Conservation (phyloP, 805 yeast species). For the Saccharomyces mikatae region DNA sequence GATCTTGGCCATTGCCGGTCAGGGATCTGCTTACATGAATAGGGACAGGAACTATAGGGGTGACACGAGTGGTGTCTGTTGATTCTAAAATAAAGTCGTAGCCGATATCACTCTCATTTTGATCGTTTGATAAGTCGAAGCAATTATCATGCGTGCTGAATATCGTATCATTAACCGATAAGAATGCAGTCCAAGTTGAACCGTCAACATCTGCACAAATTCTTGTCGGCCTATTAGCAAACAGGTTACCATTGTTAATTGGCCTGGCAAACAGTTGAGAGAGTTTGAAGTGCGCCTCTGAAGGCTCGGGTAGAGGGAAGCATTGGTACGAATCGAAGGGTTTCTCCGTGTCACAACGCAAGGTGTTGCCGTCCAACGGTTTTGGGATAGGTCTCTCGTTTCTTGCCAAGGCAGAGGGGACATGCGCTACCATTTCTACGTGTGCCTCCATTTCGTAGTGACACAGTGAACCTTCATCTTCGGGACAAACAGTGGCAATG, state of each 20-base stretch:
- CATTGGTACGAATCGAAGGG: slow-evolving; percentile 58
- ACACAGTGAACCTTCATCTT: slow-evolving; percentile 32
- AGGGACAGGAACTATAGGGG: slow-evolving; percentile 44
- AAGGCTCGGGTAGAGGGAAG: slow-evolving; percentile 59
- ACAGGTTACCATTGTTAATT: slow-evolving; percentile 56
- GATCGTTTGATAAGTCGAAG: slow-evolving; percentile 27
- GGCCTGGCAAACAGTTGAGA: slow-evolving; percentile 61
- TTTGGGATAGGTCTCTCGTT: slow-evolving; percentile 64
- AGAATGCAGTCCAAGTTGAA: slow-evolving; percentile 40
- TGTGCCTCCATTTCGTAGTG: slow-evolving; percentile 51
- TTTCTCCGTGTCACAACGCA: slow-evolving; percentile 66
- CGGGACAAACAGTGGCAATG: slow-evolving; percentile 46
- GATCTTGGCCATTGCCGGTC: slow-evolving; percentile 86
- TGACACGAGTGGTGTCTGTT: slow-evolving; percentile 37
- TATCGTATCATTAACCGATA: slow-evolving; percentile 23
- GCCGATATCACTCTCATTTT: slow-evolving; percentile 1
- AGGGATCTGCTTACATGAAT: slow-evolving; percentile 72
- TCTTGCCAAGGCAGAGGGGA: slow-evolving; percentile 58
- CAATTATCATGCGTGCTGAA: slow-evolving; percentile 32
- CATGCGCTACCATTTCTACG: slow-evolving; percentile 65
- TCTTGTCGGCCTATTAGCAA: slow-evolving; percentile 38
- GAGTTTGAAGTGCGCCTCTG: slow-evolving; percentile 43
- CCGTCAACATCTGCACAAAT: slow-evolving; percentile 33
- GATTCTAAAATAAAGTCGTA: slow-evolving; percentile 34
- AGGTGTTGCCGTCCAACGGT: slow-evolving; percentile 61